Base-by-base conservation (phyloP, 202 grass and related monocot genomes). In the Digitaria exilis region DNA sequence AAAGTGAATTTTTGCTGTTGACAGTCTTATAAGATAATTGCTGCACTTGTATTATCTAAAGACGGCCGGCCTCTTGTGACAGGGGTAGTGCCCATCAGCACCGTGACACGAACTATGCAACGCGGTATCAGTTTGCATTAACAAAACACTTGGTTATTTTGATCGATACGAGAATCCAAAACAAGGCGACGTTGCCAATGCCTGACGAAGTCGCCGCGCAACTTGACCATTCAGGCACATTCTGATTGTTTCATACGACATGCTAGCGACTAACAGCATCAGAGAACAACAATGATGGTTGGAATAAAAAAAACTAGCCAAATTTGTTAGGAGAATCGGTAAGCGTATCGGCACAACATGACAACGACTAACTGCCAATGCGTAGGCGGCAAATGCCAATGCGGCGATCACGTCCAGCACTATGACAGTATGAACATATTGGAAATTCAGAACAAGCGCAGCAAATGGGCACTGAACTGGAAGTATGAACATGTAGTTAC, bases 21-120 rank as follows among this genome's bases (percentile, higher is more conserved):
- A 66, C 42, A 58, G 42, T 59, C 17, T 65, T 74, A 18, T 4
- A 66, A 65, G 73, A 57, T 58, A 35, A 65, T 67, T 43, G 78
- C 37, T 0, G 5, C 28, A 34, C 21, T 43, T 73, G 60, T 9
- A 67, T 76, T 89, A 83, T 90, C 37, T 42, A 21, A 80, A 75
- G 62, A 79, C 49, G 82, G 69, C 84, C 88, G 55, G 70, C 75
- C 75, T 80, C 79, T 84, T 87, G 80, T 76, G 80, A 71, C 80
- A 71, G 29, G 69, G 80, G 63, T 80, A 84, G 74, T 73, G 65
- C 59, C 67, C 79, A 67, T 51, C 84, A 69, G 77, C 79, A 74
- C 74, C 43, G 52, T 61, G 84, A 51, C 84, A 87, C 73, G 75
- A 87, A 87, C 79, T 64, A 90, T 54, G 66, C 9, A 73, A 78